Evolutionary conservation across 1,139 yeast genomes (phyloP).

Genomic region (Candida sojae): DNA sequence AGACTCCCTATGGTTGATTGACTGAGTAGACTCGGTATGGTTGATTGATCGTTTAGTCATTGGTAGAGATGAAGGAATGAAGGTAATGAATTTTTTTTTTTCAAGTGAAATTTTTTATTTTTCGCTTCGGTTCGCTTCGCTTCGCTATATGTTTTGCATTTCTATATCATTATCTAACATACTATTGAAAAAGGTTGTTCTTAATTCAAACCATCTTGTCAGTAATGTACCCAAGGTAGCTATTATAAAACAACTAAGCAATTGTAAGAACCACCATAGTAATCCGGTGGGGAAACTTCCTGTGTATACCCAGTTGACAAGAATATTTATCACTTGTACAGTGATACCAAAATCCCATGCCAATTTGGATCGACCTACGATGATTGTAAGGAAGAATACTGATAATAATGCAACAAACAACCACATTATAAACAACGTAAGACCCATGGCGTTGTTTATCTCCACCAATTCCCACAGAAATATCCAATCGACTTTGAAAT

Average conservation of each 20-base stretch:
- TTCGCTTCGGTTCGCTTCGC: not conserved
- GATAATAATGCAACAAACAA: slow-evolving; percentile 73
- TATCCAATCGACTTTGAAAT: slow-evolving; percentile 66
- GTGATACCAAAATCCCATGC: slow-evolving; percentile 97
- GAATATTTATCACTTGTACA: slow-evolving; percentile 74
- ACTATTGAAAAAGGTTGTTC: slow-evolving; percentile 87
- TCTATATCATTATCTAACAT: slow-evolving; percentile 48
- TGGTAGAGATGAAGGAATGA: not conserved
- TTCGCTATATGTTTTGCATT: slow-evolving; percentile 13
- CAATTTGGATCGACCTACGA: slow-evolving; percentile 88
- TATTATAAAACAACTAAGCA: slow-evolving; percentile 64
- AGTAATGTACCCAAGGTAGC: slow-evolving; percentile 83
- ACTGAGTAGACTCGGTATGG: not conserved
- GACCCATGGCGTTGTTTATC: slow-evolving; percentile 77
- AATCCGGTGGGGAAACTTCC: slow-evolving; percentile 67
- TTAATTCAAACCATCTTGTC: slow-evolving; percentile 83
- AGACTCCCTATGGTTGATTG: not conserved
- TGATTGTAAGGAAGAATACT: slow-evolving; percentile 79
- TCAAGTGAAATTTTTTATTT: too few species aligned
- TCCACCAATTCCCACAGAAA: slow-evolving; percentile 81
- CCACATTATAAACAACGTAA: slow-evolving; percentile 75
- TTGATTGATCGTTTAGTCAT: not conserved
- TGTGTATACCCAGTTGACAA: slow-evolving; percentile 68
- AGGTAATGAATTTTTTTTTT: too few species aligned
- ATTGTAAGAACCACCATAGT: slow-evolving; percentile 86